Percentiles rank a stretch among this genome's conserved stretches.
Evolutionary conservation across 2,329 filamentous ascomycete genomes (phyloP).

Genomic region (Microcyclospora tardicrescens): DNA sequence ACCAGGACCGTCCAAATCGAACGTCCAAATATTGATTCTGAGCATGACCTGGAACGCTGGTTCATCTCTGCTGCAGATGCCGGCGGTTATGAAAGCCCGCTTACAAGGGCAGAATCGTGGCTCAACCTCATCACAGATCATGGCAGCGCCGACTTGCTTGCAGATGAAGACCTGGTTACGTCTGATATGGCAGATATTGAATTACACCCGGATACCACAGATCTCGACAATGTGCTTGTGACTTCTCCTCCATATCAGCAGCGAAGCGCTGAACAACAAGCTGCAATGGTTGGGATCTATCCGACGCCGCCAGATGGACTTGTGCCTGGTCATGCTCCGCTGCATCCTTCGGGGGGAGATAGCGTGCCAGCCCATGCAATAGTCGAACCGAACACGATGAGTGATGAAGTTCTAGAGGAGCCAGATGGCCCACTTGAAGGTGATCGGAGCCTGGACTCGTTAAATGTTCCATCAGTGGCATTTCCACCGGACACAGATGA

Average conservation of each 20-base stretch:
- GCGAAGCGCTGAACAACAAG: constrained; percentile 26
- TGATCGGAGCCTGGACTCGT: neutral
- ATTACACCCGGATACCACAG: neutral
- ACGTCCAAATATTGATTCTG: neutral
- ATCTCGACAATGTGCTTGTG: constrained; percentile 1
- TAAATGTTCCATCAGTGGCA: neutral
- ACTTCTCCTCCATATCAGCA: constrained; percentile 24
- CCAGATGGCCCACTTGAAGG: neutral
- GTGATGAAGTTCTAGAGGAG: too few relatives aligned
- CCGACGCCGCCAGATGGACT: constrained; percentile 56
- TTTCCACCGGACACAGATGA: constrained; percentile 39
- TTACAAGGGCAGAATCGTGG: constrained; percentile 2
- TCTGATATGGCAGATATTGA: too few relatives aligned
- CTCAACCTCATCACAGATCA: constrained; percentile 10
- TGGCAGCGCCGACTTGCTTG: constrained; percentile 8
- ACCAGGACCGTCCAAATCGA: too few relatives aligned
- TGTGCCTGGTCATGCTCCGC: constrained; percentile 10
- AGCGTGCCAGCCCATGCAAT: too few relatives aligned
- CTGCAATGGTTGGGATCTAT: constrained; percentile 44
- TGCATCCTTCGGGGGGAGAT: constrained; percentile 3
- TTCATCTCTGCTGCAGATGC: neutral
- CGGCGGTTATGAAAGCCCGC: neutral
- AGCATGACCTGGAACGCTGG: neutral
- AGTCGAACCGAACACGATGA: too few relatives aligned
- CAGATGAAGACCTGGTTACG: too few relatives aligned